A percentile compares a stretch with the other conserved stretches of the same genome.
Conservation (phyloP, 140 eudicot species). For the Senecio squalidus region DNA sequence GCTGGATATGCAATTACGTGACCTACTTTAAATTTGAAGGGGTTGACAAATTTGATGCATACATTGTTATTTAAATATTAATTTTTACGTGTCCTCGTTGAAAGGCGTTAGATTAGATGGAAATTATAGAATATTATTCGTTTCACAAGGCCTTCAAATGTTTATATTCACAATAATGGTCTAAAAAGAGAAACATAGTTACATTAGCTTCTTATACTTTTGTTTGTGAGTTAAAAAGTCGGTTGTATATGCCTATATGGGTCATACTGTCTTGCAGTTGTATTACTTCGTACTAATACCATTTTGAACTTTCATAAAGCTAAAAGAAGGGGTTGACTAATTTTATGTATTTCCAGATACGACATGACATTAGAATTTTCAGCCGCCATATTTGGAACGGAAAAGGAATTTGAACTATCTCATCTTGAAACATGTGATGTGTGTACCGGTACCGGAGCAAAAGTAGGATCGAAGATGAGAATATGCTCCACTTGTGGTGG, state of each 20-base stretch:
- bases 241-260: no score
- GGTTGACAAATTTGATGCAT: no score
- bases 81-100: no score
- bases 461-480: slow-evolving; percentile 87
- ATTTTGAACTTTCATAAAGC: background rate
- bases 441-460: slow-evolving; percentile 93
- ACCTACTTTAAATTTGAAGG: no score
- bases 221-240: no score
- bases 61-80: no score
- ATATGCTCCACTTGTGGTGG: slow-evolving; percentile 98
- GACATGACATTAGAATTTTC: slow-evolving; percentile 82
- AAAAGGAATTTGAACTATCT: slow-evolving; percentile 89
- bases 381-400: slow-evolving; percentile 86
- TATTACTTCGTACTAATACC: background rate
- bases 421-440: slow-evolving; percentile 93
- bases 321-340: slow-evolving; percentile 13
- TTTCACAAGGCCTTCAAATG: no score
- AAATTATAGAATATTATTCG: no score
- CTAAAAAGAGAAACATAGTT: background rate
- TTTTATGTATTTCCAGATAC: slow-evolving; percentile 49
- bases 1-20: no score
- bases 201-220: background rate
- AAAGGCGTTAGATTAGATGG: no score
- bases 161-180: no score
- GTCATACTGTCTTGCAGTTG: background rate